Base-by-base conservation (phyloP, 129 eudicot genomes). In the Logfia minima region DNA sequence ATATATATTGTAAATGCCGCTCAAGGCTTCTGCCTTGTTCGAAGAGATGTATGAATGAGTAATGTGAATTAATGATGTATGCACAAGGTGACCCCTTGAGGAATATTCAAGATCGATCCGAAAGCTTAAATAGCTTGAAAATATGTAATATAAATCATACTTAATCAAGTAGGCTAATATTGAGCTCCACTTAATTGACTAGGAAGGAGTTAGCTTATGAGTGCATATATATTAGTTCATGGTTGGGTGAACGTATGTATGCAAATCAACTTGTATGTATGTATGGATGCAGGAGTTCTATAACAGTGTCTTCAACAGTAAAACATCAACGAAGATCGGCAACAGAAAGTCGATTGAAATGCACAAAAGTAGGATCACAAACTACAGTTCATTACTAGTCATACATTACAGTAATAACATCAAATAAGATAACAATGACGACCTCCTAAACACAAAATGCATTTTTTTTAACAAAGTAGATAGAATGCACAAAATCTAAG, bases 361-460 rank as follows among this genome's bases (percentile, higher is more conserved):
- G 63, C 64, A 61, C 52, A 8, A 52, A 41, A 26, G 6, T n/a
- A 61, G 37, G 60, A 51, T 6, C 71, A 79, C 19, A 70, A n/a
- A 23, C 66, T 70, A 45, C 43, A 77, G 6, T 11, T 23, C 29
- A 48, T 79, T 22, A 53, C 9, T 29, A 53, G 65, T 68, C 43
- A 68, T 68, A 68, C 59, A 69, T 43, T 39, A 68, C 68, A 60
- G 56, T 67, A 55, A 77, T 59, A 69, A 78, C 77, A 70, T 61
- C 39, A 70, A 17, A 71, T 31, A 45, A 41, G 62, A 74, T 55
- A 74, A 60, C 70, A 58, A 67, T 19, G 28, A n/a, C n/a, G 16
- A 68, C 75, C 43, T 21, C 45, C 74, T 52, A 76, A 66, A 32
- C 67, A 77, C 26, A 68, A 31, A 55, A 70, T 29, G 56, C 53